phyloP scores from a whole-genome alignment of 257 asterid genomes.

The Fraxinus anomala region DNA sequence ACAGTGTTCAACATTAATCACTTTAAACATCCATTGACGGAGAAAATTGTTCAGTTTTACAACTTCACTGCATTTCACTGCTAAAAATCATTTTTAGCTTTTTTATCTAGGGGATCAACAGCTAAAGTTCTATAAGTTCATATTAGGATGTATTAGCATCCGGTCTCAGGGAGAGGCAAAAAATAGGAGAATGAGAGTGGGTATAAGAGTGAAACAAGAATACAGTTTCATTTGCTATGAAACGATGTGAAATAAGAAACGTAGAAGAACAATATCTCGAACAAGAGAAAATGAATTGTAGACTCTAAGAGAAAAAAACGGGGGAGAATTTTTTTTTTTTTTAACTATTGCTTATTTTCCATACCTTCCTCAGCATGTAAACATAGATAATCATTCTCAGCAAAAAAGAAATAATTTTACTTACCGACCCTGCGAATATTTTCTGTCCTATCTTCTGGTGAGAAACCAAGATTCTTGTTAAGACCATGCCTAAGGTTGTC shows the following conservation, averaged over 20 bases:
- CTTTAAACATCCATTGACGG: background rate
- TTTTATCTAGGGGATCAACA: background rate
- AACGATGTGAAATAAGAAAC: background rate
- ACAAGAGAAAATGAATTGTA: background rate
- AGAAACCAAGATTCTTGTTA: constrained; percentile 83
- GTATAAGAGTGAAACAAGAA: background rate
- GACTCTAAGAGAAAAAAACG: background rate
- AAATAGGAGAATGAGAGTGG: background rate
- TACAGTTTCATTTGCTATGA: background rate
- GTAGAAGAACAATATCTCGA: background rate
- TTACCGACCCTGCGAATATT: constrained; percentile 92
- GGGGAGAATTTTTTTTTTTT: constrained; percentile 2
- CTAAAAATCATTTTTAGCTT: background rate
- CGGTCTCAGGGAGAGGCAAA: background rate
- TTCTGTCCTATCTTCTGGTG: constrained; percentile 86
- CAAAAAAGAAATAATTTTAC: constrained; percentile 28
- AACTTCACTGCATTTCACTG: constrained; percentile 8
- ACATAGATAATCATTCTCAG: constrained; percentile 2
- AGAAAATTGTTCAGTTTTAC: background rate
- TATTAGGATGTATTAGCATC: background rate
- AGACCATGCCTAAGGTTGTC: constrained; percentile 96
- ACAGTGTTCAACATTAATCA: background rate
- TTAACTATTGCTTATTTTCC: background rate
- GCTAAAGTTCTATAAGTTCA: background rate
- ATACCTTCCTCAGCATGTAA: background rate